These are phyloP conservation scores for Globisporangium emineosum DNA, from an alignment of 352 stramenopile genomes.

Conservation along the genomic window DNA sequence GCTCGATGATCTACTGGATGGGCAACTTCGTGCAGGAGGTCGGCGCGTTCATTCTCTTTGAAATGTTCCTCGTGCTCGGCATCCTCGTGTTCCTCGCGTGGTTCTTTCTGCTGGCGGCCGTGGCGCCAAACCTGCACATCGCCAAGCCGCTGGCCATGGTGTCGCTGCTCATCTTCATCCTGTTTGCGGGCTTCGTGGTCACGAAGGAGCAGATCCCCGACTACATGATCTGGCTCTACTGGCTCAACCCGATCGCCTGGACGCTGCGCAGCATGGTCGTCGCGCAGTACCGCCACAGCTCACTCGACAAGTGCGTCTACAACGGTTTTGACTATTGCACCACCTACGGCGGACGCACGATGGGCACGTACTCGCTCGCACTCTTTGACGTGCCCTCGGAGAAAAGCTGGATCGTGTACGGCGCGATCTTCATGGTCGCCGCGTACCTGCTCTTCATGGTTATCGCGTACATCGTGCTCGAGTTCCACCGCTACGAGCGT, in stretches of 20 bases:
- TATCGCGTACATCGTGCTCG: constrained; percentile 42
- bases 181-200: constrained; percentile 65
- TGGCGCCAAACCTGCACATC: constrained; percentile 40
- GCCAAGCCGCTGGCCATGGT: constrained; percentile 60
- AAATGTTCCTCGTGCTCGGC: constrained; percentile 64
- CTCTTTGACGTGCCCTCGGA: constrained; percentile 46
- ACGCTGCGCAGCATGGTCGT: constrained; percentile 39
- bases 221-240: constrained; percentile 73
- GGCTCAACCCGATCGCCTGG: constrained; percentile 67
- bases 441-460: constrained; percentile 59
- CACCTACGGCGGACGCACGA: constrained; percentile 29
- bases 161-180: constrained; percentile 55
- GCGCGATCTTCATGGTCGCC: constrained; percentile 41
- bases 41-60: constrained; percentile 65
- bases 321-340: constrained; percentile 40
- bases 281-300: constrained; percentile 39
- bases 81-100: constrained; percentile 44
- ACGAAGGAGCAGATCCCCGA: constrained; percentile 48
- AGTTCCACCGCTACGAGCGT: constrained; percentile 61
- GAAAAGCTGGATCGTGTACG: constrained; percentile 40
- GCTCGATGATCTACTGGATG: constrained; percentile 86
- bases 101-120: constrained; percentile 52
- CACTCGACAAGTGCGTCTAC: constrained; percentile 38
- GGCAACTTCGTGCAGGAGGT: constrained; percentile 56
- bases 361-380: constrained; percentile 47